Evolutionary conservation across 257 asterid genomes (phyloP).

Genomic region (Prunella vulgaris): DNA sequence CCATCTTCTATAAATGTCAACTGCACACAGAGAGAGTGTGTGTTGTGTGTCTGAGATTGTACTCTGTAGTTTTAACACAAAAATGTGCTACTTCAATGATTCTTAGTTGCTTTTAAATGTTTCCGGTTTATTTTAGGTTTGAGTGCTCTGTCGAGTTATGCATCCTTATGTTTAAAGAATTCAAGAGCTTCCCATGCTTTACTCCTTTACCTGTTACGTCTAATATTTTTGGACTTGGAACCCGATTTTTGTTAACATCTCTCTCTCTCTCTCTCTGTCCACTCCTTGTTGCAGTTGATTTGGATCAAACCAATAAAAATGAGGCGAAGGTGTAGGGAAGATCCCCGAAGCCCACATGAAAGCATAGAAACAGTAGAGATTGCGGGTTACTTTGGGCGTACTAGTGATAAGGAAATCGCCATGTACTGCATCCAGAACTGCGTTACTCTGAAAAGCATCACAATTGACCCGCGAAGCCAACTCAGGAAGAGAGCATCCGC

Average conservation of each 20-base stretch:
- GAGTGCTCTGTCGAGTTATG: background rate
- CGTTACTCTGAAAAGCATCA: constrained; percentile 33
- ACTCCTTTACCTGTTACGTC: background rate
- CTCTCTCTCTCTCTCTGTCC: no score
- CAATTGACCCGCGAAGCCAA: constrained; percentile 50
- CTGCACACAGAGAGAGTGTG: background rate
- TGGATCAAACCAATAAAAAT: constrained; percentile 52
- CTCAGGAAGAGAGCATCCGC: constrained; percentile 35
- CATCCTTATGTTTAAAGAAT: background rate
- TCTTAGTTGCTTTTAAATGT: background rate
- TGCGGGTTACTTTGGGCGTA: constrained; percentile 50
- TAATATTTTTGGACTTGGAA: background rate
- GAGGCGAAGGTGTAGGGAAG: constrained; percentile 37
- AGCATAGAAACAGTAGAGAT: constrained; percentile 41
- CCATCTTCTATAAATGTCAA: background rate
- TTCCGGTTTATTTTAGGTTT: background rate
- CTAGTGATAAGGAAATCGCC: constrained; percentile 46
- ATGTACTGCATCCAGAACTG: constrained; percentile 47
- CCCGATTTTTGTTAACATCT: background rate
- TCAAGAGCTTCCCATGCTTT: background rate
- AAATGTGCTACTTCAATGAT: background rate
- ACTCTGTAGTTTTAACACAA: background rate
- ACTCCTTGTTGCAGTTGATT: no score
- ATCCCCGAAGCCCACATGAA: constrained; percentile 28
- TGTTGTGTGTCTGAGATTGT: no score